Percentiles rank a stretch among this genome's conserved stretches.
Conservation (phyloP, 1,139 yeast species). For the Taphrina wiesneri region DNA sequence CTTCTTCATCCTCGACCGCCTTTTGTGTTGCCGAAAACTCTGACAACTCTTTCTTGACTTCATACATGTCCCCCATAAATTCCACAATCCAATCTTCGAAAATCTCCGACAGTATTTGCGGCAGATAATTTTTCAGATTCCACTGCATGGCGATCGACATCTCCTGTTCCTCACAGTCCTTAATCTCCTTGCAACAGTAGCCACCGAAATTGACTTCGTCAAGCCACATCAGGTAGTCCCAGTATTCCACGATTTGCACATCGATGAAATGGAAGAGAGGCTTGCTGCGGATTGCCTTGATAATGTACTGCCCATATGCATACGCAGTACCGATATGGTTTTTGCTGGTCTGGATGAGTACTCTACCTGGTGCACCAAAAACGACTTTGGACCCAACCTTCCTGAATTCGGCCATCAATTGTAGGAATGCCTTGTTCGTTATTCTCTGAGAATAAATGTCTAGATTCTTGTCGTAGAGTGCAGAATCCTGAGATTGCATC, state of each 20-base stretch:
- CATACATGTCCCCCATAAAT: conserved; percentile 69
- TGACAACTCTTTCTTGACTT: conserved; percentile 50
- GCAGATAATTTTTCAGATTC: conserved; percentile 77
- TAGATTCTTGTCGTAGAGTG: conserved; percentile 71
- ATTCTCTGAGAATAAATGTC: conserved; percentile 86
- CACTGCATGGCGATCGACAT: conserved; percentile 64
- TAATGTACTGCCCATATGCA: conserved; percentile 86
- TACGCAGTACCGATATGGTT: conserved; percentile 81
- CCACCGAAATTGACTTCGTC: conserved; percentile 89
- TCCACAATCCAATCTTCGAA: conserved; percentile 85
- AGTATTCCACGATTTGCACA: conserved; percentile 68
- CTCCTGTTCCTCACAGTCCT: conserved; percentile 10
- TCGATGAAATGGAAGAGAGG: conserved; percentile 84
- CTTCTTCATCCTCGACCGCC: conserved; percentile 46
- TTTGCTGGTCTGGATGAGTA: conserved; percentile 74
- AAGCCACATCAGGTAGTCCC: conserved; percentile 96
- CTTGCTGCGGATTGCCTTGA: conserved; percentile 75
- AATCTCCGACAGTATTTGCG: conserved; percentile 72
- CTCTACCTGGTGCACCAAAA: conserved; percentile 75
- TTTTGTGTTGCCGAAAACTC: conserved; percentile 44
- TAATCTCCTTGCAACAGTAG: conserved; percentile 44
- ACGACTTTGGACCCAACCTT: conserved; percentile 75
- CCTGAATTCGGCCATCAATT: conserved; percentile 75
- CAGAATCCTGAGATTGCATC: conserved; percentile 77
- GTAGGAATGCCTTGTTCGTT: conserved; percentile 79